Conservation (phyloP, 139 green algal genomes). For the Diplosphaera chodatii region DNA sequence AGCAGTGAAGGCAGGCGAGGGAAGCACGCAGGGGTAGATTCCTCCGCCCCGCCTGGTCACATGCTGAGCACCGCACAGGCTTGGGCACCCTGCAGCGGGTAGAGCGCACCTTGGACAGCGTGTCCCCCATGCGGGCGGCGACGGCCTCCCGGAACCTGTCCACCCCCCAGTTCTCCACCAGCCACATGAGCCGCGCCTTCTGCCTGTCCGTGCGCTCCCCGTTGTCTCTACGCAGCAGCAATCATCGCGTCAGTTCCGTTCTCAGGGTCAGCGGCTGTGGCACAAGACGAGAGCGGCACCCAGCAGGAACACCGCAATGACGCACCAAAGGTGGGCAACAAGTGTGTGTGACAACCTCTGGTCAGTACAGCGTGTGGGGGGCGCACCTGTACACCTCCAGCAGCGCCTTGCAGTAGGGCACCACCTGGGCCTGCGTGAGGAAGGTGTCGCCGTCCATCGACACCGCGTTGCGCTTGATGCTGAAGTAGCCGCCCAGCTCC, state of each 20-base stretch:
- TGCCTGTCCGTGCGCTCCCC: slow-evolving; percentile 80
- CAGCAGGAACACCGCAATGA: no score
- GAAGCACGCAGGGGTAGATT: no score
- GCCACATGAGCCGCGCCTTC: slow-evolving; percentile 92
- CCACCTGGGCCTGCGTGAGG: slow-evolving; percentile 65
- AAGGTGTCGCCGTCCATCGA: slow-evolving; percentile 79
- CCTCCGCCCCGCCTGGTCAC: no score
- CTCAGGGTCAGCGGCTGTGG: no score
- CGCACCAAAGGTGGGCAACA: no score
- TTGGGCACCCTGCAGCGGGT: no score
- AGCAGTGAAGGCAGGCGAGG: no score
- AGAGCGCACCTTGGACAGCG: slow-evolving; percentile 4
- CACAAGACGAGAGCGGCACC: no score
- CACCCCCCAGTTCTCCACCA: slow-evolving; percentile 83
- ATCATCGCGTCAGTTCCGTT: no score
- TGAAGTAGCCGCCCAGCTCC: slow-evolving; percentile 93
- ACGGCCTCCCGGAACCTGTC: slow-evolving; percentile 68
- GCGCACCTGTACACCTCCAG: slow-evolving; percentile 71
- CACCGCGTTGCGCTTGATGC: slow-evolving; percentile 82
- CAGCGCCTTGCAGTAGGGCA: slow-evolving; percentile 67
- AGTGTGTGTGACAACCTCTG: no score
- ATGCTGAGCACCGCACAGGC: no score
- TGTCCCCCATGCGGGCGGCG: slow-evolving; percentile 67
- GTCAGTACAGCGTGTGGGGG: no score
- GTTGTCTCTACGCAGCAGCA: slow-evolving; percentile 82